Percentiles rank a stretch among this genome's conserved stretches.
Evolutionary conservation across 768 basidiomycete species (phyloP).

Genomic region (Suillus ampliporus): DNA sequence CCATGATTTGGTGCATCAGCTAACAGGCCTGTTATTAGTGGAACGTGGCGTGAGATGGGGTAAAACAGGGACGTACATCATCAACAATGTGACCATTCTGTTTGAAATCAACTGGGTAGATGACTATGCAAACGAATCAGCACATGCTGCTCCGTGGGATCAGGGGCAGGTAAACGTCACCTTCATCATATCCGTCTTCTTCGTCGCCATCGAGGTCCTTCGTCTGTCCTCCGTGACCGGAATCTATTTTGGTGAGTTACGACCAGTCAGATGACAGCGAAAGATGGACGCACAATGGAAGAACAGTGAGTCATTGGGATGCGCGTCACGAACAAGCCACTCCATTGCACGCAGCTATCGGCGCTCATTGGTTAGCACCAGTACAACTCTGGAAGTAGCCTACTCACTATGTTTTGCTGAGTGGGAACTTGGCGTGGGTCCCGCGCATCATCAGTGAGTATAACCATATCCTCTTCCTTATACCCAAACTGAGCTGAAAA

Average conservation of each 20-base stretch:
- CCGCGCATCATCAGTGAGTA: conserved; percentile 77
- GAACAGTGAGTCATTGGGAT: conserved; percentile 85
- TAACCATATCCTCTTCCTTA: conserved; percentile 79
- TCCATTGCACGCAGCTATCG: conserved; percentile 76
- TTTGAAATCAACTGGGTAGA: conserved; percentile 83
- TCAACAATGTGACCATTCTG: conserved; percentile 82
- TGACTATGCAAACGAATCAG: conserved; percentile 50
- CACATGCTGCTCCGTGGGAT: neutral
- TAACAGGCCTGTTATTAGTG: conserved; percentile 31
- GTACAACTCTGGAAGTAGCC: neutral
- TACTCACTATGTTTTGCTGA: conserved; percentile 75
- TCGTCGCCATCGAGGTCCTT: conserved; percentile 86
- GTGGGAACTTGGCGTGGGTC: conserved; percentile 76
- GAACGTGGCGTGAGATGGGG: neutral
- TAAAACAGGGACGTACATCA: conserved; percentile 62
- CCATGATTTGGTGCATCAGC: conserved; percentile 82
- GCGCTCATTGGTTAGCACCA: conserved; percentile 1
- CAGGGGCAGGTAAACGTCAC: conserved; percentile 34
- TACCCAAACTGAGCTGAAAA: conserved; percentile 66
- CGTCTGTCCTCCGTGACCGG: conserved; percentile 93
- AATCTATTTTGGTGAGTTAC: conserved; percentile 54
- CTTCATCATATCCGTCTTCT: conserved; percentile 84
- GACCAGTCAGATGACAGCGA: neutral
- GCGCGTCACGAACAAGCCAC: conserved; percentile 87
- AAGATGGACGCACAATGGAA: conserved; percentile 60